Evolutionary conservation across 805 yeast species (phyloP), one percentile per base, ranked within the genome.

Genomic region (Lipomyces lipofer): DNA sequence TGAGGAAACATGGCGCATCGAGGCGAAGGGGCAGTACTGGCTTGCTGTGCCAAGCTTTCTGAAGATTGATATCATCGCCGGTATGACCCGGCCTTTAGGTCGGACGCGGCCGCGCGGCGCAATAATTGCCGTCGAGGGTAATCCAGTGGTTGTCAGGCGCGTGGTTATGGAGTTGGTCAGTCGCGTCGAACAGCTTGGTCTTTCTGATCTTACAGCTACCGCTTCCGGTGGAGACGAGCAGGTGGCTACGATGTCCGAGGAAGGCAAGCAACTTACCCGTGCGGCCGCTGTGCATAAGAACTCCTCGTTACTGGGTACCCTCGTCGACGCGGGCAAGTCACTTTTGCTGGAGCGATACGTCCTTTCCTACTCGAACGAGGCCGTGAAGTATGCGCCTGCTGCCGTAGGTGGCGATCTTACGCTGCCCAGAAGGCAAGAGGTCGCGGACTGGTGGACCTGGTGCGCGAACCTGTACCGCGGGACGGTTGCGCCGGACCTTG

Each of bases 121-220:
- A 22, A 50, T 56, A 7, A 49, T 56, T 39, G 52, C 60, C 10
- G 25, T 56, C 17, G 60, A 56, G 17, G 52, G 58, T 13, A 19
- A 33, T 27, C 40, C 50, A 1, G 47, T 43, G 13, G 53, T 30
- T 7, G 49, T 28, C 13, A 29, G 38, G 4, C 35, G 24, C 29
- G 21, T 38, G 22, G 39, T 43, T 12, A 33, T 39, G 9, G 46
- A 42, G 49, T 17, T 48, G 15, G 13, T 33, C 2, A 36, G 22
- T 21, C 49, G 56, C 10, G 28, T 48, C 19, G 54, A 49, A 12
- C 29, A 51, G 15, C 17, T 54, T 17, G 54, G 43, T 2, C 24
- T 45, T 3, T 30, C 38, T 30, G 49, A 45, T 12, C n/a, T 46
- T 2, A 25, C 5, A 32, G 39, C n/a, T 4, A 25, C 30, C 17